These are phyloP conservation scores for Suhomyces canberraensis DNA, from an alignment of 805 yeast species.

Conservation along the genomic window DNA sequence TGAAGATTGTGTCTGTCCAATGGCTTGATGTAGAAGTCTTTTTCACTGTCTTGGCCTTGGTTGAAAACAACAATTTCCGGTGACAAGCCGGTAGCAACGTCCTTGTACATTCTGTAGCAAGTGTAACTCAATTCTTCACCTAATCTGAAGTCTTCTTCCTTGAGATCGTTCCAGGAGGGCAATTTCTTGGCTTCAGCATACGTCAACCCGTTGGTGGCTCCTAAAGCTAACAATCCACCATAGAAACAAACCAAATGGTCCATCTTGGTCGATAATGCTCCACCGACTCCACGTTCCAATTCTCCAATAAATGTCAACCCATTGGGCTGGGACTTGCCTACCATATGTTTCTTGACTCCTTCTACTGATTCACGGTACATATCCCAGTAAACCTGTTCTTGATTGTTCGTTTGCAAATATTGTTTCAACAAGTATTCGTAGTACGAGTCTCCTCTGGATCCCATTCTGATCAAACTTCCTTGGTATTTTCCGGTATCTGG, in stretches of 20 bases:
- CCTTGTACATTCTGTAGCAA: conserved; percentile 81
- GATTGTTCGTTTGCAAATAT: conserved; percentile 69
- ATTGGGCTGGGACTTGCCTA: conserved; percentile 58
- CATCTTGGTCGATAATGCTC: conserved; percentile 68
- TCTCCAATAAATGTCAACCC: conserved; percentile 74
- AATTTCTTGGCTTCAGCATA: conserved; percentile 51
- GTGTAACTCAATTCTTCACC: conserved; percentile 76
- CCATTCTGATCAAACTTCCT: conserved; percentile 68
- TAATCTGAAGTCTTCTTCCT: conserved; percentile 61
- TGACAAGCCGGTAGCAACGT: conserved; percentile 69
- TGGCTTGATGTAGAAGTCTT: conserved; percentile 68
- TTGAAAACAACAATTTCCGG: conserved; percentile 91
- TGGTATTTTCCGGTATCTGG: conserved; percentile 72
- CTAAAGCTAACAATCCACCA: conserved; percentile 84
- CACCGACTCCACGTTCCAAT: conserved; percentile 62
- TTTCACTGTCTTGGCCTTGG: conserved; percentile 38
- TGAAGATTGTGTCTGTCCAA: conserved; percentile 81
- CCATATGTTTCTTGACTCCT: conserved; percentile 70
- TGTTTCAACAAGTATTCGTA: conserved; percentile 87
- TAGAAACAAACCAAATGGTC: conserved; percentile 91
- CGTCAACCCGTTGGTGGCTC: conserved; percentile 77
- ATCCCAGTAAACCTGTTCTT: conserved; percentile 57
- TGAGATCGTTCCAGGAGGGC: conserved; percentile 54
- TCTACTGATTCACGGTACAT: conserved; percentile 75
- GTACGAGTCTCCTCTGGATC: conserved; percentile 91